Conservation (phyloP, 768 basidiomycete genomes). For the Sporobolomyces phaffii region DNA sequence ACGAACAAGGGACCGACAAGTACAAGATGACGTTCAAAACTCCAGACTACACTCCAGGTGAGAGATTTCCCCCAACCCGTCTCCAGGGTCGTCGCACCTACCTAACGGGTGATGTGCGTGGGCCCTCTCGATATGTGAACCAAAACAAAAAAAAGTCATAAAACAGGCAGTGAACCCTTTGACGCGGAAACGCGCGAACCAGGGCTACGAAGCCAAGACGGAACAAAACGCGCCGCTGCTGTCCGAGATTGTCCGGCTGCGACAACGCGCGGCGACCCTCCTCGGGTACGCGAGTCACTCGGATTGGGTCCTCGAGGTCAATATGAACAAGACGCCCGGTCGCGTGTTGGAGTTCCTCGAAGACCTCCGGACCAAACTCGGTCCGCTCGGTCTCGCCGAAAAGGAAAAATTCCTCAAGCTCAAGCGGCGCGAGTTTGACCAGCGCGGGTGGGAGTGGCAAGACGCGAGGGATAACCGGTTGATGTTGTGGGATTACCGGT, state of each 20-base stretch:
- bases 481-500: slow-evolving; percentile 79
- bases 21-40: slow-evolving; percentile 70
- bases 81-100: too few species aligned
- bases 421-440: slow-evolving; percentile 67
- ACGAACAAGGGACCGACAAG: slow-evolving; percentile 49
- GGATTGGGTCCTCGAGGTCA: slow-evolving; percentile 67
- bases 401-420: slow-evolving; percentile 61
- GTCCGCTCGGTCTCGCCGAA: slow-evolving; percentile 66
- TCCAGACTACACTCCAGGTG: slow-evolving; percentile 74
- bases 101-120: too few species aligned
- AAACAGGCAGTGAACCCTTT: slow-evolving; percentile 68
- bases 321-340: slow-evolving; percentile 56
- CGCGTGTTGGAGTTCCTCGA: slow-evolving; percentile 64
- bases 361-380: slow-evolving; percentile 67
- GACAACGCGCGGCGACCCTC: slow-evolving; percentile 62
- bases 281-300: slow-evolving; percentile 75
- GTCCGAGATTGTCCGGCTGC: slow-evolving; percentile 61
- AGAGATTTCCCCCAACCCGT: slow-evolving; percentile 18
- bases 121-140: too few species aligned
- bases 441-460: slow-evolving; percentile 60
- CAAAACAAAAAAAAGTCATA: slow-evolving; percentile 45
- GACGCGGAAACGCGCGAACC: slow-evolving; percentile 62
- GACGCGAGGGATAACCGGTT: slow-evolving; percentile 53
- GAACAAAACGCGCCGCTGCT: slow-evolving; percentile 65
- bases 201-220: slow-evolving; percentile 65